phyloP scores from a whole-genome alignment of 2,329 filamentous ascomycete genomes.

The Lojkania enalia region DNA sequence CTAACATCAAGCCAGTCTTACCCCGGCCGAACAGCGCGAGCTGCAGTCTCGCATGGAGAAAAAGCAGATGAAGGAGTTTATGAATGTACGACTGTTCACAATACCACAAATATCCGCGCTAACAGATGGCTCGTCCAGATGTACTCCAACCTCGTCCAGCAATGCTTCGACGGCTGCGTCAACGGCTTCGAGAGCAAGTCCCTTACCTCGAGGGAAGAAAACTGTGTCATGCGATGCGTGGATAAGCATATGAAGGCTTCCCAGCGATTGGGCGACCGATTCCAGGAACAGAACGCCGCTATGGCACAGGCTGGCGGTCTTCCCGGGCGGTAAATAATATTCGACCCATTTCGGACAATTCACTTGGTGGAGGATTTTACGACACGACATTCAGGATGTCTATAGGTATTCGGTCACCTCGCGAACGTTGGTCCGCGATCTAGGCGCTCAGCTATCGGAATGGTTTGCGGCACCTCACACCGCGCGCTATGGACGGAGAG shows the following conservation, averaged over 20 bases:
- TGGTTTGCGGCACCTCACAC: no score
- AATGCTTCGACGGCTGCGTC: conserved; percentile 96
- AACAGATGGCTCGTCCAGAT: conserved; percentile 51
- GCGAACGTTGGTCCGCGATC: no score
- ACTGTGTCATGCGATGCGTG: conserved; percentile 92
- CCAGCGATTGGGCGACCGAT: conserved; percentile 87
- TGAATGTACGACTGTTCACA: conserved; percentile 69
- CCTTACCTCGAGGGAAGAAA: conserved; percentile 81
- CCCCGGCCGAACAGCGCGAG: conserved; percentile 81
- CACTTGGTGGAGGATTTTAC: not conserved
- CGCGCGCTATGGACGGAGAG: not conserved
- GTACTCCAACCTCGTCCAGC: conserved; percentile 75
- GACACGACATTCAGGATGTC: not conserved
- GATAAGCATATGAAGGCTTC: conserved; percentile 94
- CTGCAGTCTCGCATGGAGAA: conserved; percentile 93
- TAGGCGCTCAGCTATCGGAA: no score
- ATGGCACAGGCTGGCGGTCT: conserved; percentile 65
- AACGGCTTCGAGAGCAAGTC: conserved; percentile 99
- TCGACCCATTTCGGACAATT: no score
- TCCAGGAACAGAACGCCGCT: conserved; percentile 73
- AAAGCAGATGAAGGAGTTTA: conserved; percentile 99
- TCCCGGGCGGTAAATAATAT: conserved; percentile 50
- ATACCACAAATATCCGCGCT: not conserved
- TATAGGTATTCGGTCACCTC: no score
- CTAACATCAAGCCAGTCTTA: conserved; percentile 60